Percentiles rank a stretch among this genome's conserved stretches.
These are phyloP conservation scores for Przewalskia tangutica DNA, from an alignment of 257 asterid genomes.

Conservation along the genomic window DNA sequence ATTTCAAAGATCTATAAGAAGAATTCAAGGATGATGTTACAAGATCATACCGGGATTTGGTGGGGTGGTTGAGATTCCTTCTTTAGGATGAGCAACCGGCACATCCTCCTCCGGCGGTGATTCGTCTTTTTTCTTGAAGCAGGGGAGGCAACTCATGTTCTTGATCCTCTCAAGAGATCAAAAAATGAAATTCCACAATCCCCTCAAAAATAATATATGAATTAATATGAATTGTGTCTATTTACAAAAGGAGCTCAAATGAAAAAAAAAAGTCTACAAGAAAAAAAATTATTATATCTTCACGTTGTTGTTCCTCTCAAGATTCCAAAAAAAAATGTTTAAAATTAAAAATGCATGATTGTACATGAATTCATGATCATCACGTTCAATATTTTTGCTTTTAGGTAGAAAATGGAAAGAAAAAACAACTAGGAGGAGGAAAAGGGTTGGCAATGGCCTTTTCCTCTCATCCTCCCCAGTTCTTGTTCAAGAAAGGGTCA, in stretches of 20 bases:
- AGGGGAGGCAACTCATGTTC: slow-evolving; percentile 5
- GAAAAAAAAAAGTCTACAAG: not conserved
- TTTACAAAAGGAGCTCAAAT: slow-evolving; percentile 5
- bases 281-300: not conserved
- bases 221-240: not conserved
- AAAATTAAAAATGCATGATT: not conserved
- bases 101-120: not conserved
- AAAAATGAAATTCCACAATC: not conserved
- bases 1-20: not conserved
- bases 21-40: not conserved
- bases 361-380: not conserved
- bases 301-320: not conserved
- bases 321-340: not conserved
- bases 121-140: not conserved
- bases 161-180: not conserved
- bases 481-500: slow-evolving; percentile 8
- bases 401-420: too few relatives aligned
- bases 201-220: not conserved
- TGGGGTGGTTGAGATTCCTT: not conserved
- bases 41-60: not conserved
- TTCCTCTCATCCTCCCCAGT: slow-evolving; percentile 10
- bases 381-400: not conserved
- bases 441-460: not conserved
- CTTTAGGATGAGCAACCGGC: not conserved
- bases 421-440: not conserved